Evolutionary conservation across 306 rosid species (phyloP).

Genomic region (Geum urbanum): DNA sequence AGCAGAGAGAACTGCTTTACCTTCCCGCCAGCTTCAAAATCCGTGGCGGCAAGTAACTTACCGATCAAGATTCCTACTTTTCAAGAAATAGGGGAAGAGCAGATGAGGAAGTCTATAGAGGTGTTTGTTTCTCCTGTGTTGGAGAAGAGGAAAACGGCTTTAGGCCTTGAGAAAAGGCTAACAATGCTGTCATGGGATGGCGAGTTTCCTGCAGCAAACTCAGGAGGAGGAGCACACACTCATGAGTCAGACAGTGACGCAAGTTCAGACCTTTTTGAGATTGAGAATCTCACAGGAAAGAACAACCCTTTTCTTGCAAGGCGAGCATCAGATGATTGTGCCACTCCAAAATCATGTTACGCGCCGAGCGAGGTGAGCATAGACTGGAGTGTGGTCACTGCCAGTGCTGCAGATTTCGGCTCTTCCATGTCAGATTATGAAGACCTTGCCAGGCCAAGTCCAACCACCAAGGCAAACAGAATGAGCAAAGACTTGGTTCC

Average conservation of each 20-base stretch:
- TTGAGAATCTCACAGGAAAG: constrained; percentile 61
- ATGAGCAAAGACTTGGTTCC: constrained; percentile 30
- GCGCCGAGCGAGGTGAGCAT: constrained; percentile 97
- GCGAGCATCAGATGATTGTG: constrained; percentile 49
- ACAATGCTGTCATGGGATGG: constrained; percentile 38
- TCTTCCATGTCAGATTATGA: constrained; percentile 66
- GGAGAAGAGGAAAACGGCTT: constrained; percentile 40
- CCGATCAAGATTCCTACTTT: constrained; percentile 33
- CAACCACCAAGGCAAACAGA: constrained; percentile 32
- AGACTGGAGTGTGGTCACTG: constrained; percentile 90
- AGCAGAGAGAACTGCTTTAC: constrained; percentile 29
- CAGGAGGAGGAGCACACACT: constrained; percentile 29
- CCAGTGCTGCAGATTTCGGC: constrained; percentile 68
- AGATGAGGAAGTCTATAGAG: constrained; percentile 49
- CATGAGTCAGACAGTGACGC: constrained; percentile 78
- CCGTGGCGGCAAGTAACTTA: constrained; percentile 23
- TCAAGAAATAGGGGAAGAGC: constrained; percentile 26
- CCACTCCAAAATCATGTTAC: constrained; percentile 65
- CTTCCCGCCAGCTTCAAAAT: constrained; percentile 31
- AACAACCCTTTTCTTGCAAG: constrained; percentile 41
- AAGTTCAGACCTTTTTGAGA: constrained; percentile 92
- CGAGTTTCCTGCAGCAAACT: constrained; percentile 13
- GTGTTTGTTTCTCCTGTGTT: constrained; percentile 67
- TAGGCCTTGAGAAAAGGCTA: constrained; percentile 60
- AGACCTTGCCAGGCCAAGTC: constrained; percentile 51